These are phyloP conservation scores for Nakazawaea pomicola DNA, from an alignment of 805 yeast genomes.

Conservation along the genomic window DNA sequence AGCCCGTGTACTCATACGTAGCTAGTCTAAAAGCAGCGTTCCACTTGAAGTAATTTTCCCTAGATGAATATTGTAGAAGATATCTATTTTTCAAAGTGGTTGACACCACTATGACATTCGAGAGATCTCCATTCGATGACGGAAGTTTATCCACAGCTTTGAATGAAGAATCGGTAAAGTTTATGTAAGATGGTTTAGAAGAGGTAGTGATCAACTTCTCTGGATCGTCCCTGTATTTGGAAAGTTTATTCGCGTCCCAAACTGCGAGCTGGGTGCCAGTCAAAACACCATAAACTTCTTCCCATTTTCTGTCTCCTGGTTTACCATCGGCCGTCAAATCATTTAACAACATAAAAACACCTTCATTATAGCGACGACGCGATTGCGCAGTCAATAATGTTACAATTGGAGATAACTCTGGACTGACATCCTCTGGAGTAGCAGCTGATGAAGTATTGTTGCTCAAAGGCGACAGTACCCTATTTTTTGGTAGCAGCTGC, in stretches of 20 bases:
- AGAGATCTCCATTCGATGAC: constrained; percentile 57
- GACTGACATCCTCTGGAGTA: constrained; percentile 16
- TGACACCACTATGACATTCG: constrained; percentile 80
- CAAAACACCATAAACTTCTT: constrained; percentile 86
- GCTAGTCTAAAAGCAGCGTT: constrained; percentile 77
- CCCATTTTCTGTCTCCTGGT: constrained; percentile 82
- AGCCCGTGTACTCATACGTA: constrained; percentile 69
- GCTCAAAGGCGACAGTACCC: too few relatives aligned
- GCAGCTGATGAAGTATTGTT: not conserved
- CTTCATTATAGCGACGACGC: constrained; percentile 72
- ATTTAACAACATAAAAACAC: constrained; percentile 66
- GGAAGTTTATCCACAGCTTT: constrained; percentile 67
- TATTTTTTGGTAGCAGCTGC: not conserved
- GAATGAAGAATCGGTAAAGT: constrained; percentile 85
- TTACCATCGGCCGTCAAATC: constrained; percentile 82
- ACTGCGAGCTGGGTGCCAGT: constrained; percentile 89
- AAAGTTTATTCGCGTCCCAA: constrained; percentile 77
- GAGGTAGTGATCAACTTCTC: constrained; percentile 51
- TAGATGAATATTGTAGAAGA: constrained; percentile 70
- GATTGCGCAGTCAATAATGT: constrained; percentile 69
- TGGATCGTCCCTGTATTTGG: constrained; percentile 41
- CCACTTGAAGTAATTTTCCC: constrained; percentile 69
- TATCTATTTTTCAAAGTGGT: constrained; percentile 90
- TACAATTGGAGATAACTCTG: constrained; percentile 63
- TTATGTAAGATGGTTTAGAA: constrained; percentile 79